Base-by-base conservation (phyloP, 1,284 basidiomycete species). In the Veloboletus limbatus region DNA sequence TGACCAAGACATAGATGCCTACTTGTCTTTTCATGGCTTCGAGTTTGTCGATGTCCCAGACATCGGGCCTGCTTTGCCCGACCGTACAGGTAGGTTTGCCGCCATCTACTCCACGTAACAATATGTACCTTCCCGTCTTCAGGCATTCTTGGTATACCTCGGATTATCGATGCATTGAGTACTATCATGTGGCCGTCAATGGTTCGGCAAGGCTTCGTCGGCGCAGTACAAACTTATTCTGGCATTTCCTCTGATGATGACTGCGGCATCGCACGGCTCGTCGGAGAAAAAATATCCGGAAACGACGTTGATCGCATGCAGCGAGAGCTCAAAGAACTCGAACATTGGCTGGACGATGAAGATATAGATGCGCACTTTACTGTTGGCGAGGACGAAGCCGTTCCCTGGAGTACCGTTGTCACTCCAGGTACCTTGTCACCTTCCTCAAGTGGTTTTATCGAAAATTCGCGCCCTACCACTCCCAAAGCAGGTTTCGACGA, bases 161-260 rank as follows among this genome's bases (percentile, higher is more conserved):
- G 88, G 20, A 80, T 89, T 10, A 54, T 87, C 14, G 87, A 89
- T 59, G 85, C 88, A 8, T 67, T 91, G 31, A 85, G 86, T 61
- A 88, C 87, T 1, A 81, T 91, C 54, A 88, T 91, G 83, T 91
- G 88, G 88, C 84, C 88, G 4, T 82, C 82, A 0, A 81, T 91
- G 77, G 64, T 77, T 33, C 51, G 45, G 2, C 54, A 47, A 21
- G 30, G 41, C 31, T 34, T 38, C 21, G 32, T 45, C 20, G 25
- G 43, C 4, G n/a, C 44, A 18, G 20, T 25, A 7, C 40, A 34
- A 21, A 24, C 28, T 9, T 37, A 43, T n/a, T 14, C 22, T 21
- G 25, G 39, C 9, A 17, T 48, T 40, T 40, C 61, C 36, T 52
- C 52, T 2, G 51, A 45, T 25, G 49, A 56, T 24, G 55, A 65